A percentile compares a stretch with the other conserved stretches of the same genome.
Conservation (phyloP, 2,329 filamentous ascomycete genomes). For the Aspergillus quadrilineatus region DNA sequence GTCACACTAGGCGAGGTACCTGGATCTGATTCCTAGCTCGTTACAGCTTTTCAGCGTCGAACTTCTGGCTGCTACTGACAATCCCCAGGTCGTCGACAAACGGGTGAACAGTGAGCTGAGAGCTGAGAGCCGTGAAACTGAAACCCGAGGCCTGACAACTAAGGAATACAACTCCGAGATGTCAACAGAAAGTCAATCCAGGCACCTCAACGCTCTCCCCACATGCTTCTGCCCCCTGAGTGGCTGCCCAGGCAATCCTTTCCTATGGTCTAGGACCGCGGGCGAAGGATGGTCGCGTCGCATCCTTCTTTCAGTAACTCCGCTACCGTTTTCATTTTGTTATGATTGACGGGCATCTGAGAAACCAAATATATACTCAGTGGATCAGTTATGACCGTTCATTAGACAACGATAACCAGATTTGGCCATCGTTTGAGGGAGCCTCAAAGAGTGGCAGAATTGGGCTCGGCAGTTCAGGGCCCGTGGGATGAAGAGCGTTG, state of each 20-base stretch:
- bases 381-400: no score
- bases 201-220: conserved; percentile 22
- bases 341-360: neutral
- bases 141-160: neutral
- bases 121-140: neutral
- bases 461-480: neutral
- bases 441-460: neutral
- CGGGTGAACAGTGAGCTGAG: neutral
- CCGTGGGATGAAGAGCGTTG: neutral
- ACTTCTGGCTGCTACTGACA: neutral
- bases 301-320: conserved; percentile 2
- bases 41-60: neutral
- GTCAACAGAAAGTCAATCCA: conserved; percentile 13
- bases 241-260: conserved; percentile 5
- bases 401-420: neutral
- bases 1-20: neutral
- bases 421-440: neutral
- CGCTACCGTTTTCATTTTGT: no score
- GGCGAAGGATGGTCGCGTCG: conserved; percentile 1
- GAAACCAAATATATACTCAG: neutral
- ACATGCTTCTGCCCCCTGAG: conserved; percentile 6
- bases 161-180: neutral
- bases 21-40: neutral
- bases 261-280: neutral
- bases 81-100: neutral